These are phyloP conservation scores for Trametes gibbosa DNA, from an alignment of 768 basidiomycete species.

Conservation along the genomic window DNA sequence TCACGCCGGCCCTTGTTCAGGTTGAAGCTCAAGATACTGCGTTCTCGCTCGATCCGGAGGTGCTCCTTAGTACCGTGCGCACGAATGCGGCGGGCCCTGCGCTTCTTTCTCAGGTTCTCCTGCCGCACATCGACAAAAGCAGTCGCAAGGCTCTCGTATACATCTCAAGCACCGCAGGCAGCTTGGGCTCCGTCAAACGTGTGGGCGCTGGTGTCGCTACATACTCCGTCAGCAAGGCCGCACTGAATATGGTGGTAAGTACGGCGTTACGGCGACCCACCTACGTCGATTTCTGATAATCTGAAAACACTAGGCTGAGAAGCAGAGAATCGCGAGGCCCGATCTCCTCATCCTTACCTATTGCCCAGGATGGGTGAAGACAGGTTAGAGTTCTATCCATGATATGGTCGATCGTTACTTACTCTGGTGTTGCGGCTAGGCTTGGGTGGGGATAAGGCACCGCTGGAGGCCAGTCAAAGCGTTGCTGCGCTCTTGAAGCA, in stretches of 20 bases:
- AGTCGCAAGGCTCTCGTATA: conserved; percentile 34
- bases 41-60: conserved; percentile 24
- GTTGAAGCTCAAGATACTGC: not conserved
- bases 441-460: not conserved
- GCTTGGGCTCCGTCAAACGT: not conserved
- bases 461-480: conserved; percentile 1
- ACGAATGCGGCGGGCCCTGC: conserved; percentile 34
- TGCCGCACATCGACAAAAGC: conserved; percentile 33
- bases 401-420: not conserved
- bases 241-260: conserved; percentile 27
- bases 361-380: conserved; percentile 37
- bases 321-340: conserved; percentile 28
- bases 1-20: conserved; percentile 1
- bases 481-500: conserved; percentile 8
- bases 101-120: conserved; percentile 32
- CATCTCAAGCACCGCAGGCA: conserved; percentile 20
- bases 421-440: not conserved
- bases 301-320: not conserved
- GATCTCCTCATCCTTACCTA: conserved; percentile 34
- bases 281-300: no score
- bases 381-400: not conserved
- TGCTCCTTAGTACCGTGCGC: conserved; percentile 26
- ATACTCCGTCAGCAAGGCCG: conserved; percentile 12
- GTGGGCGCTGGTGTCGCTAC: not conserved
- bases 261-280: not conserved